Evolutionary conservation across 768 basidiomycete genomes (phyloP).

Genomic region (Leccinum uliginosum): DNA sequence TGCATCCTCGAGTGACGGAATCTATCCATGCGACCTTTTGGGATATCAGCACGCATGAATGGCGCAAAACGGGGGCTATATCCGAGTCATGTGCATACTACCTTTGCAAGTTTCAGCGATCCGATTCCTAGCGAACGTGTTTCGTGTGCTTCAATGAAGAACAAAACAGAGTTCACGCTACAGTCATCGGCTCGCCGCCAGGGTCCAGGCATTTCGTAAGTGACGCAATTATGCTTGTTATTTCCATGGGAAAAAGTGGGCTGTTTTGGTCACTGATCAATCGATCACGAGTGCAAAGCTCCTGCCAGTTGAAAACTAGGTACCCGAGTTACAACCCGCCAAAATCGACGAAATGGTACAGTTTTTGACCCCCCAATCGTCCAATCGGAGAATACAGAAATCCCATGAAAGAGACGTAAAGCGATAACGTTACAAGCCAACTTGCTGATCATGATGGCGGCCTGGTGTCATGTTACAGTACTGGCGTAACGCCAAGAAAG

Average conservation of each 20-base stretch:
- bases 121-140: constrained; percentile 6
- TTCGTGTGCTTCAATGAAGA: constrained; percentile 2
- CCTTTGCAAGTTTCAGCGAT: neutral
- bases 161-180: neutral
- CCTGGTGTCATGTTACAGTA: too few relatives aligned
- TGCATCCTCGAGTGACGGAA: constrained; percentile 7
- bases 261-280: neutral
- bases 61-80: neutral
- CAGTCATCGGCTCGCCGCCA: neutral
- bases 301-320: too few relatives aligned
- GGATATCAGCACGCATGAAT: neutral
- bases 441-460: too few relatives aligned
- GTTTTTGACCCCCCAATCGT: too few relatives aligned
- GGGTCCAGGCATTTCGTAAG: neutral
- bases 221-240: neutral
- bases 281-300: neutral
- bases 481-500: too few relatives aligned
- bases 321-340: too few relatives aligned
- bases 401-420: too few relatives aligned
- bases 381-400: too few relatives aligned
- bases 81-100: constrained; percentile 5
- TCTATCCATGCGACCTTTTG: neutral
- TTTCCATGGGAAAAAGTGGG: neutral
- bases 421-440: too few relatives aligned
- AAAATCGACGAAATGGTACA: too few relatives aligned